Conservation (phyloP, 352 stramenopile genomes). For the Aphanomyces stellatus region DNA sequence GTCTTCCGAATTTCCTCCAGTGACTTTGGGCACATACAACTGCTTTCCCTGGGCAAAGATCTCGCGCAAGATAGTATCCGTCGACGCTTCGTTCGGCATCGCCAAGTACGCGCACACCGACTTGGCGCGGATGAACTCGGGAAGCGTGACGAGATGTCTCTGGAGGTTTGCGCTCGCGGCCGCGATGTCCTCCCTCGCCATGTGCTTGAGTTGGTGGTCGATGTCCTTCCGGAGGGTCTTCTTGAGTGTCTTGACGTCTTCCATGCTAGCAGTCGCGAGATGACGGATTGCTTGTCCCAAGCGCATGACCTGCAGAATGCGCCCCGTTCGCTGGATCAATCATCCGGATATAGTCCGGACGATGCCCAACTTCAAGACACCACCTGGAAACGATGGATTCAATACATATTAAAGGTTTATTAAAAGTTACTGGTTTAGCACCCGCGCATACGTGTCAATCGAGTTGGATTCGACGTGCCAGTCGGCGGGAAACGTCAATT, state of each 20-base stretch:
- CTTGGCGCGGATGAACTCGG: slow-evolving; percentile 36
- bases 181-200: slow-evolving; percentile 37
- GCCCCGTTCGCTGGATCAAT: too few relatives aligned
- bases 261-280: not conserved
- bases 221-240: slow-evolving; percentile 46
- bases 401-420: not conserved
- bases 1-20: slow-evolving; percentile 44
- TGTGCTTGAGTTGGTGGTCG: slow-evolving; percentile 29
- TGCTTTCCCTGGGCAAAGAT: slow-evolving; percentile 58
- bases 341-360: not conserved
- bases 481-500: slow-evolving; percentile 2
- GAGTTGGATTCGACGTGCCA: slow-evolving; percentile 18
- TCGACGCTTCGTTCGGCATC: slow-evolving; percentile 76
- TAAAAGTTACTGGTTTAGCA: not conserved
- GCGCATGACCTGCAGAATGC: not conserved
- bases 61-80: slow-evolving; percentile 34
- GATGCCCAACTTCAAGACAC: too few relatives aligned
- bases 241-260: slow-evolving; percentile 17
- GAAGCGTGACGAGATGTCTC: slow-evolving; percentile 35
- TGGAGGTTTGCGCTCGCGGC: slow-evolving; percentile 44
- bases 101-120: slow-evolving; percentile 74
- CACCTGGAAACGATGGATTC: too few relatives aligned
- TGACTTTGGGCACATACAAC: slow-evolving; percentile 87
- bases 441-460: slow-evolving; percentile 18
- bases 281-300: not conserved